Evolutionary conservation across 2,329 filamentous ascomycete species (phyloP), one percentile per base, ranked within the genome.

Genomic region (Ophidiomyces ophidiicola): DNA sequence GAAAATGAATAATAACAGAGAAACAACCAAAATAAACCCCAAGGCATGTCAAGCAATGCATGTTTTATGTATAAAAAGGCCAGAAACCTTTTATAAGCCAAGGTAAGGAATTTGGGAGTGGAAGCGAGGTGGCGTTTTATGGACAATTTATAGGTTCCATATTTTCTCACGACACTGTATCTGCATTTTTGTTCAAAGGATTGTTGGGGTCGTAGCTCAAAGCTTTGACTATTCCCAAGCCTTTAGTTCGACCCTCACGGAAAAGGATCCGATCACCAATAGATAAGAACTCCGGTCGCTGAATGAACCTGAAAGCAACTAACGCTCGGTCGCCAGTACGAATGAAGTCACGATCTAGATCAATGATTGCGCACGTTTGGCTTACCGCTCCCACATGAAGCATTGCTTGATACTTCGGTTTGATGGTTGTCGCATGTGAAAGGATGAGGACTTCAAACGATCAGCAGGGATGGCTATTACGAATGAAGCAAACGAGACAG

Each of bases 361-460:
- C 90, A 53, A 98, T 93, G 55, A 98, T 94, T 7, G 86, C 79
- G 55, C 90, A 98, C 0, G 90, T 98, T 63, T 98, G 90, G 28
- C 82, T 85, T 30, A 98, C 82, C 0, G 90, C 83, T 0, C 90
- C 90, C 3, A 98, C 87, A 52, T 98, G 90, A 15, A 98, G 71
- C 87, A 96, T 98, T 0, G 90, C 90, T 65, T 98, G 90, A 50
- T 98, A 98, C 53, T 86, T 88, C 0, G 79, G 85, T 61, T 93
- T 90, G 60, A 98, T 98, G 30, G 90, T 98, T 0, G 90, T 98
- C 0, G 88, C 86, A 54, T 98, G 90, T 3, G 83, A 92, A 5
- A 98, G 70, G 49, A 98, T 96, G 15, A 98, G 70, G 1, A 98
- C 90, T 78, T 42, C 0, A 18, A 12, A 4, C 39, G 6, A 5